Base-by-base conservation (phyloP, 1,139 yeast genomes). In the Taiozyma sp. region DNA sequence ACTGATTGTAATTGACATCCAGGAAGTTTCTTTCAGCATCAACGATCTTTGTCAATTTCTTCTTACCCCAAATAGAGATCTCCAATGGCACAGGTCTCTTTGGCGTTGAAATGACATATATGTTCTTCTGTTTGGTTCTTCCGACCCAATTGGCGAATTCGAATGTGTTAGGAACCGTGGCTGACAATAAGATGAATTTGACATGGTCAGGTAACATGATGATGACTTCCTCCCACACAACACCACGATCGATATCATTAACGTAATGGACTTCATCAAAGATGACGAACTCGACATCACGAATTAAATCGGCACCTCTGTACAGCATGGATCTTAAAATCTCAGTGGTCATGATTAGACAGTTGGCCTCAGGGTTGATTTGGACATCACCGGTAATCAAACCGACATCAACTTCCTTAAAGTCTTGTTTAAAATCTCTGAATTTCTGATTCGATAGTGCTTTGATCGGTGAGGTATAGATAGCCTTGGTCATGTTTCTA, bases 121-220 rank as follows among this genome's bases (percentile, higher is more conserved):
- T 93, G 62, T 93, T 96, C 66, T 91, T 91, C 59, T 88, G 95
- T 65, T 93, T 93, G 0, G 99, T 93, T 68, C 99, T 79, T 24
- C 99, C 97, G 19, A 93, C 91, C 99, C 99, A 93, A 63, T 87
- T 90, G 16, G 99, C 99, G 74, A 93, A 93, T 65, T 93, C 99
- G 74, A 82, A 88, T 0, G 99, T 95, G 66, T 93, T 93, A 8
- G 99, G 99, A 13, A 93, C 97, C 0, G 99, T 93, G 2, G 99
- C 99, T 4, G 97, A 90, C 43, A 91, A 71, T 49, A 91, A 73
- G 53, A 91, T 89, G 63, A 87, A 87, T 60, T 88, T 90, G 49
- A 93, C 96, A 68, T 91, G 96, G 57, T 91, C 97, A 1, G 99
- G 99, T 44, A 93, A 74, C 89, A 93, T 83, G 58, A 93, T 93